Percentiles rank a stretch among this genome's conserved stretches.
Evolutionary conservation across 108 stramenopile species (phyloP).

Genomic region (Thalassiosira profunda): DNA sequence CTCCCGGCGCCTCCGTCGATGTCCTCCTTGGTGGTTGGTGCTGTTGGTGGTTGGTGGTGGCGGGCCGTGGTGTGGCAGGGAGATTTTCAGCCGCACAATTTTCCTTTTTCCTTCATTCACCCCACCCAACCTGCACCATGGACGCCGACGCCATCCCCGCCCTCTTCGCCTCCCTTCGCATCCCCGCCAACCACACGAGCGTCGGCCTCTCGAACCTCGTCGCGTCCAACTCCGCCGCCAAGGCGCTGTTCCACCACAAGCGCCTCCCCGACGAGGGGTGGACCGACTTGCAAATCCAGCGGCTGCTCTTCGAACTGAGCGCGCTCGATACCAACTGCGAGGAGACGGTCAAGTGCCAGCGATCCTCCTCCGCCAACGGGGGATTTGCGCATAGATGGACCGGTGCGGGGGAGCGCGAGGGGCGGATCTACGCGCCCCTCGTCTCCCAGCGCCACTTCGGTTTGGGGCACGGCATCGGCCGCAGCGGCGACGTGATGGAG

Average conservation of each 20-base stretch:
- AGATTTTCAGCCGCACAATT: no score
- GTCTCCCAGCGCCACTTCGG: slow-evolving; percentile 93
- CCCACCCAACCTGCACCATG: slow-evolving; percentile 32
- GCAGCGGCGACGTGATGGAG: slow-evolving; percentile 97
- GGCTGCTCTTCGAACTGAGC: slow-evolving; percentile 72
- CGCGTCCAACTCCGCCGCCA: slow-evolving; percentile 66
- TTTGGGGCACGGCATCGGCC: slow-evolving; percentile 97
- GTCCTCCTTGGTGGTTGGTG: no score
- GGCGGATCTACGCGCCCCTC: slow-evolving; percentile 89
- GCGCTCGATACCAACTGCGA: slow-evolving; percentile 91
- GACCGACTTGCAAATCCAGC: slow-evolving; percentile 87
- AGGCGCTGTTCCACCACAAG: slow-evolving; percentile 73
- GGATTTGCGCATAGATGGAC: slow-evolving; percentile 66
- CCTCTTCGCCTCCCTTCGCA: slow-evolving; percentile 57
- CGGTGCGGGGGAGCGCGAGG: slow-evolving; percentile 99
- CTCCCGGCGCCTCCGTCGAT: no score
- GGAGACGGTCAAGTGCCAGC: slow-evolving; percentile 38
- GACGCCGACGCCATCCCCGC: slow-evolving; percentile 51
- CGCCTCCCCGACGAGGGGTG: slow-evolving; percentile 82
- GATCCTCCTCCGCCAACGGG: not conserved
- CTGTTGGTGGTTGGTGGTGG: no score
- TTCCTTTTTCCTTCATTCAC: no score
- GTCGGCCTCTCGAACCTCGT: slow-evolving; percentile 82
- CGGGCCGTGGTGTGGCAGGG: no score
- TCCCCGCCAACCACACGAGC: slow-evolving; percentile 80